A percentile compares a stretch with the other conserved stretches of the same genome.
These are phyloP conservation scores for Aspergillus clavatus DNA, from an alignment of 2,329 filamentous ascomycete genomes.

Conservation along the genomic window DNA sequence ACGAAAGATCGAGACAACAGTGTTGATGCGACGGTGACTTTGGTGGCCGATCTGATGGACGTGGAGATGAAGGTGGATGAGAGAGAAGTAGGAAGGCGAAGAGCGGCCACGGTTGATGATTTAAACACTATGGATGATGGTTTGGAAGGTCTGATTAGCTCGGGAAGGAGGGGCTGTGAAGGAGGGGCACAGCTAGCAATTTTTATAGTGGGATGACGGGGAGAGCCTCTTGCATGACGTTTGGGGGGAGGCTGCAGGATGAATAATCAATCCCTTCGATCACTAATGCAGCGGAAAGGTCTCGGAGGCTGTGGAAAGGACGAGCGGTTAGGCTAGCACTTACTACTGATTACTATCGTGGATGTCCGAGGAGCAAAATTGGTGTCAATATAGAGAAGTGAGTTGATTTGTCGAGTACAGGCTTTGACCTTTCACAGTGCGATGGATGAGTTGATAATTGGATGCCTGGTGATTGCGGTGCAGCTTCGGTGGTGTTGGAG, in stretches of 20 bases:
- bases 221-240: constrained; percentile 26
- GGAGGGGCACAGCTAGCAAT: constrained; percentile 20
- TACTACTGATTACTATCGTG: neutral
- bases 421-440: neutral
- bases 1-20: constrained; percentile 6
- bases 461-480: constrained; percentile 4
- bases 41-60: neutral
- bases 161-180: constrained; percentile 15
- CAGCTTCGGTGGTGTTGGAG: neutral
- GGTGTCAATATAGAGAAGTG: constrained; percentile 4
- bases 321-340: neutral
- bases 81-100: constrained; percentile 14
- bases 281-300: constrained; percentile 2
- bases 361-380: neutral
- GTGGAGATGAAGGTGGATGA: constrained; percentile 5
- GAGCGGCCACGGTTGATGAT: constrained; percentile 25
- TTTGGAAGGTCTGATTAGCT: constrained; percentile 16
- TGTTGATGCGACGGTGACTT: constrained; percentile 10
- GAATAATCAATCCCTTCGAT: constrained; percentile 19
- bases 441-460: neutral
- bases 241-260: constrained; percentile 12
- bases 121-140: constrained; percentile 17
- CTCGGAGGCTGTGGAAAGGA: constrained; percentile 6
- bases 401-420: constrained; percentile 12
- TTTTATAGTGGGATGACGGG: constrained; percentile 22